These are phyloP conservation scores for Suillus subaureus DNA, from an alignment of 768 basidiomycete species.

Conservation along the genomic window DNA sequence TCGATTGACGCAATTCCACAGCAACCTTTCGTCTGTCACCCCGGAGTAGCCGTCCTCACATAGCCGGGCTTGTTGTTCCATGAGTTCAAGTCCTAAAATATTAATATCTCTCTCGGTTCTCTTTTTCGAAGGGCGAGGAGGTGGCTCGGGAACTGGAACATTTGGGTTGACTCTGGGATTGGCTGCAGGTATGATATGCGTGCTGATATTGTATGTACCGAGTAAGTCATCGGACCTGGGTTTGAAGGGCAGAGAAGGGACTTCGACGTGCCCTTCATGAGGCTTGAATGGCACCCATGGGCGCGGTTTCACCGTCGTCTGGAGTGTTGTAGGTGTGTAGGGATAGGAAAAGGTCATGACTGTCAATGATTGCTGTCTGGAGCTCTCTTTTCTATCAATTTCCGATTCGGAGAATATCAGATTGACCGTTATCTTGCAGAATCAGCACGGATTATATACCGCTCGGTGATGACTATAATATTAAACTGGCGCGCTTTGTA, in stretches of 20 bases:
- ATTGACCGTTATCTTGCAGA: neutral
- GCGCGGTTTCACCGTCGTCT: constrained; percentile 24
- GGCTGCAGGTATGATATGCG: constrained; percentile 33
- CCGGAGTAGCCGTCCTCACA: constrained; percentile 16
- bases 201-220: constrained; percentile 26
- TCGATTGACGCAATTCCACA: constrained; percentile 77
- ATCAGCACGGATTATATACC: neutral
- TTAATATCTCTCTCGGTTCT: constrained; percentile 7
- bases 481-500: no score
- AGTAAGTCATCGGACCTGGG: constrained; percentile 21
- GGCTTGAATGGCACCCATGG: constrained; percentile 16
- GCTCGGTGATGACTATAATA: no score
- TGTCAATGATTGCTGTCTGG: neutral
- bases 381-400: neutral
- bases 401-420: neutral
- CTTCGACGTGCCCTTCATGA: constrained; percentile 16
- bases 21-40: constrained; percentile 30
- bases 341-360: constrained; percentile 17
- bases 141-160: constrained; percentile 24
- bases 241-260: constrained; percentile 22
- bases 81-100: constrained; percentile 22
- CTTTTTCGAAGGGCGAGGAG: constrained; percentile 10
- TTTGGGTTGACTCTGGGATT: constrained; percentile 26
- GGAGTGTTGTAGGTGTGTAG: constrained; percentile 22
- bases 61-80: constrained; percentile 17